Evolutionary conservation across 1,284 basidiomycete species (phyloP).

Genomic region (Phellinidium pouzarii): DNA sequence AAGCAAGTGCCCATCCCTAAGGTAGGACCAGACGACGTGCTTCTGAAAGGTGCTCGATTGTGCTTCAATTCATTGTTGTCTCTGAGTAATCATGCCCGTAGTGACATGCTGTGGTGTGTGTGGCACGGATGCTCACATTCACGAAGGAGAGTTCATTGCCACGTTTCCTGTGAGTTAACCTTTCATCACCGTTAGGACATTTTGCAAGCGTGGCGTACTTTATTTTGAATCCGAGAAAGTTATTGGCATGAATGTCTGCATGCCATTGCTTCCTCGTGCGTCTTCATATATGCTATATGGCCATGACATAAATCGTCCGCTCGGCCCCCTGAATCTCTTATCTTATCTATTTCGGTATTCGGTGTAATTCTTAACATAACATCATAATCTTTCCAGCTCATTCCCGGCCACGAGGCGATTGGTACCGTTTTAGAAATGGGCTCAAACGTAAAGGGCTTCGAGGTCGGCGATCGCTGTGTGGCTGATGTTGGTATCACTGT

Average conservation of each 20-base stretch:
- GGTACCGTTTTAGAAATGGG: conserved; percentile 47
- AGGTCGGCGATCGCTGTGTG: conserved; percentile 51
- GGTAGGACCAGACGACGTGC: conserved; percentile 56
- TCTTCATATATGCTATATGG: too few species aligned
- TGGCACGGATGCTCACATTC: conserved; percentile 73
- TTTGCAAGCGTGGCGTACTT: too few species aligned
- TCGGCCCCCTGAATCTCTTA: too few species aligned
- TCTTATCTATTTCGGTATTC: too few species aligned
- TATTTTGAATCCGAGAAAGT: not conserved
- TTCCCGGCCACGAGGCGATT: conserved; percentile 53
- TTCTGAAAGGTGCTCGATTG: conserved; percentile 52
- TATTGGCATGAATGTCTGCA: too few species aligned
- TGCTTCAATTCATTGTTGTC: not conserved
- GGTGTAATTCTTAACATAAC: too few species aligned
- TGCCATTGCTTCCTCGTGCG: too few species aligned
- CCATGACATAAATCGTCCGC: too few species aligned
- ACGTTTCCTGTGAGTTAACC: conserved; percentile 46
- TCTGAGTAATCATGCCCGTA: not conserved
- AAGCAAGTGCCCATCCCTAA: conserved; percentile 56
- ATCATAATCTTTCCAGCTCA: too few species aligned
- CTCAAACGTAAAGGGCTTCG: conserved; percentile 47
- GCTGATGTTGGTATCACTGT: conserved; percentile 47
- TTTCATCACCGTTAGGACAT: not conserved
- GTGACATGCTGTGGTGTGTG: conserved; percentile 45
- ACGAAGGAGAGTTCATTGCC: conserved; percentile 73